Percentiles rank a stretch among this genome's conserved stretches.
These are phyloP conservation scores for Phytophthora parvispora DNA, from an alignment of 352 stramenopile species.

Conservation along the genomic window DNA sequence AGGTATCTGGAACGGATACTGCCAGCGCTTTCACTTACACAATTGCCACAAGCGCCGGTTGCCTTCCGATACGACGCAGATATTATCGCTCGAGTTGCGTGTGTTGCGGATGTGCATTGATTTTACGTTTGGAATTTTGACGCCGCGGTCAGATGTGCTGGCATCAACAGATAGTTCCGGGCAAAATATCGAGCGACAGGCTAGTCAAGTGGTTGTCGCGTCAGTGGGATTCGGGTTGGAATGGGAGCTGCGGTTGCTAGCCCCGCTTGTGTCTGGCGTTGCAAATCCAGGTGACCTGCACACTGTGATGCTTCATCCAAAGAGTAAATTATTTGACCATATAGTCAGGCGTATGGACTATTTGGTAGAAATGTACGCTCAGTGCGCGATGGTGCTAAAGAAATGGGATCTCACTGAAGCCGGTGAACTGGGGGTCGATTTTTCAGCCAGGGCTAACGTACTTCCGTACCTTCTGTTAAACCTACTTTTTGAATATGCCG, in stretches of 20 bases:
- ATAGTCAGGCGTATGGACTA: slow-evolving; percentile 36
- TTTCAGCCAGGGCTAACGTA: slow-evolving; percentile 42
- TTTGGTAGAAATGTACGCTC: slow-evolving; percentile 24
- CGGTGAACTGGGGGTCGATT: slow-evolving; percentile 38
- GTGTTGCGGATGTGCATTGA: slow-evolving; percentile 60
- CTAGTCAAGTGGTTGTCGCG: slow-evolving; percentile 16
- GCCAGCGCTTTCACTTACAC: slow-evolving; percentile 38
- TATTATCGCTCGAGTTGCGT: slow-evolving; percentile 49
- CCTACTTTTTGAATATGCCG: slow-evolving; percentile 50
- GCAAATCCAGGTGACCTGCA: slow-evolving; percentile 32
- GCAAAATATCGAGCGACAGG: neutral
- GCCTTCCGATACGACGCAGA: neutral
- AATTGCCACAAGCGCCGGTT: slow-evolving; percentile 1
- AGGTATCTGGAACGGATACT: slow-evolving; percentile 55
- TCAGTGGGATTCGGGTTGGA: slow-evolving; percentile 43
- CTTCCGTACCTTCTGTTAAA: slow-evolving; percentile 54
- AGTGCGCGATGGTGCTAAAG: slow-evolving; percentile 32
- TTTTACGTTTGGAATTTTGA: slow-evolving; percentile 59
- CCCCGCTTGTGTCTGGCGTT: slow-evolving; percentile 35
- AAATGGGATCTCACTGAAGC: slow-evolving; percentile 30
- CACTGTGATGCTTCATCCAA: slow-evolving; percentile 53
- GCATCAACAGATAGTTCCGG: slow-evolving; percentile 2
- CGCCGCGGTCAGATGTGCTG: slow-evolving; percentile 13
- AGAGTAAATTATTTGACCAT: slow-evolving; percentile 49
- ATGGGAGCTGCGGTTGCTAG: slow-evolving; percentile 62